Evolutionary conservation across 2,329 filamentous ascomycete species (phyloP).

Genomic region (Microdochium bolleyi): DNA sequence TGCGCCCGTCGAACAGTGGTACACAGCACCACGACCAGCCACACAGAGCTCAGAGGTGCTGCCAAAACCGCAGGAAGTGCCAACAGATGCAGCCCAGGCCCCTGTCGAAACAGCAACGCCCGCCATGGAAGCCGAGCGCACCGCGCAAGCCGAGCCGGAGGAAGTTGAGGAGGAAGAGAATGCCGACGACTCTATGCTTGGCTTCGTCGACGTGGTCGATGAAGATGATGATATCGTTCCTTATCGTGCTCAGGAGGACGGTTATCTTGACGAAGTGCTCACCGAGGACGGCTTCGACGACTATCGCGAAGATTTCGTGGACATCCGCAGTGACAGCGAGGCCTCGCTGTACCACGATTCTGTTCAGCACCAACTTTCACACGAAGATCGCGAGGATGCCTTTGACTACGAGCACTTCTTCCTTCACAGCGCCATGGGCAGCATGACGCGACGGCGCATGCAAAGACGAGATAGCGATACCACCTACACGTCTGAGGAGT

Average conservation of each 20-base stretch:
- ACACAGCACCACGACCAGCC: conserved; percentile 10
- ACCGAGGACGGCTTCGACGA: conserved; percentile 22
- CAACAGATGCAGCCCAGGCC: conserved; percentile 16
- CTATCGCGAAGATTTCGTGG: conserved; percentile 13
- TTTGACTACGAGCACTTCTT: conserved; percentile 98
- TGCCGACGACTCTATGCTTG: conserved; percentile 15
- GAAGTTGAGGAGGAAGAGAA: background rate
- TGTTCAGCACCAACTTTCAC: conserved; percentile 55
- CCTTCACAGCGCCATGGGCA: conserved; percentile 84
- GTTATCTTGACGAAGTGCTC: conserved; percentile 10
- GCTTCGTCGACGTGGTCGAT: conserved; percentile 11
- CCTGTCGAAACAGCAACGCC: background rate
- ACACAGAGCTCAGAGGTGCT: conserved; percentile 5
- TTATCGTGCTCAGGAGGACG: conserved; percentile 1
- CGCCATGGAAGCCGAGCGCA: background rate
- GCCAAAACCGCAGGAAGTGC: conserved; percentile 9
- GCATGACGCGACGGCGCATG: conserved; percentile 50
- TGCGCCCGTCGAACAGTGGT: conserved; percentile 49
- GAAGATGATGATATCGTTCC: conserved; percentile 22
- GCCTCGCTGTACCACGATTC: conserved; percentile 57
- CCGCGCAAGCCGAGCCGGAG: background rate
- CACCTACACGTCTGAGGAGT: conserved; percentile 52
- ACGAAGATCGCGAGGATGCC: conserved; percentile 89
- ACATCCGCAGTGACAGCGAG: conserved; percentile 50
- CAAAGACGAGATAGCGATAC: conserved; percentile 35